phyloP scores from a whole-genome alignment of 495 filamentous ascomycete genomes.

The Viridothelium virens region DNA sequence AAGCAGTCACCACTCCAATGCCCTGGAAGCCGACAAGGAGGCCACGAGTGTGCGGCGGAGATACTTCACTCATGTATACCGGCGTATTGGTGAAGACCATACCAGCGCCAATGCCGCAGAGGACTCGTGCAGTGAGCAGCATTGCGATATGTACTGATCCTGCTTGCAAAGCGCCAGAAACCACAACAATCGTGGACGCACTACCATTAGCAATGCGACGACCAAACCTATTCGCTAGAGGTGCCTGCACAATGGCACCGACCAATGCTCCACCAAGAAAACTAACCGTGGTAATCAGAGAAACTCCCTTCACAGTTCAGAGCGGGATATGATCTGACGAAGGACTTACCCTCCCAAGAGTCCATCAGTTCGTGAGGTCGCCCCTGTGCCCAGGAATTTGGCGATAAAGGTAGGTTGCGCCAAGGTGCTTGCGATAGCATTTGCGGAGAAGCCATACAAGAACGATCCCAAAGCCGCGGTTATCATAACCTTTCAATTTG shows the following conservation, averaged over 20 bases:
- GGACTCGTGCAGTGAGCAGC: slow-evolving; percentile 23
- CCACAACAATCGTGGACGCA: slow-evolving; percentile 20
- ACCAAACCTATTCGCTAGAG: slow-evolving; percentile 10
- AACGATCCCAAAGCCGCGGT: slow-evolving; percentile 14
- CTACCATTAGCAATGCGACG: slow-evolving; percentile 19
- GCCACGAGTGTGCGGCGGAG: slow-evolving; percentile 27
- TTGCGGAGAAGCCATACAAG: slow-evolving; percentile 9
- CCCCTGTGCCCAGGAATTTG: slow-evolving; percentile 11
- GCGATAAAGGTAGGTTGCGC: slow-evolving; percentile 11
- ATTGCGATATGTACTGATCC: slow-evolving; percentile 23
- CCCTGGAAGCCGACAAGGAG: slow-evolving; percentile 21
- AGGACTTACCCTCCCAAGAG: slow-evolving; percentile 11
- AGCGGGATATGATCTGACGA: background rate
- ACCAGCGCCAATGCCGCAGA: slow-evolving; percentile 27
- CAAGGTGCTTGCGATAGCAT: slow-evolving; percentile 17
- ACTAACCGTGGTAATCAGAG: background rate
- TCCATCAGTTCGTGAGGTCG: slow-evolving; percentile 8
- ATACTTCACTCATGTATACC: slow-evolving; percentile 31
- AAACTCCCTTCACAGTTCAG: too few species aligned
- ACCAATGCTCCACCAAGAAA: slow-evolving; percentile 14
- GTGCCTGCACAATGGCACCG: slow-evolving; percentile 10
- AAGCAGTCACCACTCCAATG: background rate
- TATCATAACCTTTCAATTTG: slow-evolving; percentile 7
- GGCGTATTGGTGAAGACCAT: slow-evolving; percentile 29
- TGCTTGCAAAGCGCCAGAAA: slow-evolving; percentile 22